Evolutionary conservation across 2,329 filamentous ascomycete genomes (phyloP), one percentile per base, ranked within the genome.

Genomic region (Xenoacremonium recifei): DNA sequence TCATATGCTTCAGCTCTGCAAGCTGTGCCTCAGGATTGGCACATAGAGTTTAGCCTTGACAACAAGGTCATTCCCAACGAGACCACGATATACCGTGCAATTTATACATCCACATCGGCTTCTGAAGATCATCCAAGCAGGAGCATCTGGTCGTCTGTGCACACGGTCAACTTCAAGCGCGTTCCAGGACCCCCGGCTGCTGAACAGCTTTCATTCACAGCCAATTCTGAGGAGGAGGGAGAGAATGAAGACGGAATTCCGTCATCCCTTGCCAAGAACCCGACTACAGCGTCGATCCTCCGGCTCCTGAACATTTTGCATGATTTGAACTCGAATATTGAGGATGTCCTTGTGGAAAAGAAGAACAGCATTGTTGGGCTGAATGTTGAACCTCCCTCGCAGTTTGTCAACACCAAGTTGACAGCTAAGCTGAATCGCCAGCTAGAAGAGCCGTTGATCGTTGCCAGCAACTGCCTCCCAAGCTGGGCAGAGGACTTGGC

Each of bases 361-460:
- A 54, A 62, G 37, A 86, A 86, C 58, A 82, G 84, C 39, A 70
- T 79, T 3, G 68, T 87, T 44, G 83, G 81, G 48, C 72, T 95
- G 20, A 88, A 87, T 37, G 77, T 84, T 2, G 92, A 97, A 65
- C 88, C 92, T 0, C 67, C 95, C 35, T 85, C 91, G 3, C 91
- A 97, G 54, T 99, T 99, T 57, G 93, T 99, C 67, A 99, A 99
- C 61, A 96, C 93, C 1, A 99, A 99, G 65, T 79, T 99, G 27
- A 99, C 93, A 0, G 95, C 93, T 2, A 99, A 99, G 70, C 79
- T 99, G 42, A 99, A 99, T 61, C 85, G 93, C 20, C 95, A 99
- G 64, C 73, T 99, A 11, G 93, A 99, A 61, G 95, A 99, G 67
- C 93, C 93, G 9, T 71, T 99, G 49, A 95, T 99, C 51, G 93